These are phyloP conservation scores for Amaranthus cruentus DNA, from an alignment of 148 eudicot genomes.

Conservation along the genomic window DNA sequence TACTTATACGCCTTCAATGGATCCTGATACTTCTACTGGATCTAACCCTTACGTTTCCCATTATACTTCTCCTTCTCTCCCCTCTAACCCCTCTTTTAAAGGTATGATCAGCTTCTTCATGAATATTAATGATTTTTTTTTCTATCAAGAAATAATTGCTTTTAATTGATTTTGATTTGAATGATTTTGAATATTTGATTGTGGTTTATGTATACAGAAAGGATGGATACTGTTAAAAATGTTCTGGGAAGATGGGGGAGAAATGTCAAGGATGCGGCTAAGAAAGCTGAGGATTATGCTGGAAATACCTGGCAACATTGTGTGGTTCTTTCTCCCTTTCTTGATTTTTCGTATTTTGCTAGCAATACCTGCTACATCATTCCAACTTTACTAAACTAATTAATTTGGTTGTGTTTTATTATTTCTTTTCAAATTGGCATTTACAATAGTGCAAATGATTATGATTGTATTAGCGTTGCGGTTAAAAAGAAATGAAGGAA, in stretches of 20 bases:
- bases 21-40: conserved; percentile 21
- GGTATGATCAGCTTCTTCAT: conserved; percentile 22
- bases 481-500: neutral
- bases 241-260: conserved; percentile 85
- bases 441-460: neutral
- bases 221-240: conserved; percentile 53
- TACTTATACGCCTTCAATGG: conserved; percentile 27
- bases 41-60: conserved; percentile 39
- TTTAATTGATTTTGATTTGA: neutral
- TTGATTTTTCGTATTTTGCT: neutral
- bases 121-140: neutral
- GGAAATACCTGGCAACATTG: conserved; percentile 97
- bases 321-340: conserved; percentile 24
- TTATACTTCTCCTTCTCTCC: conserved; percentile 19
- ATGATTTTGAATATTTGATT: neutral
- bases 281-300: conserved; percentile 81
- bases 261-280: conserved; percentile 74
- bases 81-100: conserved; percentile 36
- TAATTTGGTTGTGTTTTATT: neutral
- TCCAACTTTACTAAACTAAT: too few relatives aligned
- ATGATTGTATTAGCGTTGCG: neutral
- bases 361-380: too few relatives aligned
- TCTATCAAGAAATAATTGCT: neutral
- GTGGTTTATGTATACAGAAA: conserved; percentile 33
- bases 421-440: neutral